phyloP scores from a whole-genome alignment of 169 alveolate species.

The Condylostoma magnum region DNA sequence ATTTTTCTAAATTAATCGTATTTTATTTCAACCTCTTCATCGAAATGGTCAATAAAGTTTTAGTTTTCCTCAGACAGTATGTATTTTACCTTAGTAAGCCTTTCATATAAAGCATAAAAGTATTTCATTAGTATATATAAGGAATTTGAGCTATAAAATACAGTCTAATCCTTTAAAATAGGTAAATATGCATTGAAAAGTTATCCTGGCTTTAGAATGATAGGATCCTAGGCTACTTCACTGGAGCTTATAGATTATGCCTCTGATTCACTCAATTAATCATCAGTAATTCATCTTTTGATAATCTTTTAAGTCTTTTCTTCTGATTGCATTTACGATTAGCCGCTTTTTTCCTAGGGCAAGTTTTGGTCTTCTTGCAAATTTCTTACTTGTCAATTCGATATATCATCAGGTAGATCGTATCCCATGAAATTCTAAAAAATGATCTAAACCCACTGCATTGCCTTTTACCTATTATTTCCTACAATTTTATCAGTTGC shows the following conservation, averaged over 20 bases:
- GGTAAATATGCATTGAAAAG: slow-evolving; percentile 30
- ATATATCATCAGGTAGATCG: slow-evolving; percentile 10
- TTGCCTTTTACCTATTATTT: background rate
- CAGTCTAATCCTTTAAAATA: slow-evolving; percentile 11
- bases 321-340: background rate
- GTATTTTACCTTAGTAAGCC: slow-evolving; percentile 53
- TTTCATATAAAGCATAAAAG: slow-evolving; percentile 62
- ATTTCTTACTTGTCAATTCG: background rate
- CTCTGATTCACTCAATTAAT: background rate
- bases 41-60: background rate
- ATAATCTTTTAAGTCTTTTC: background rate
- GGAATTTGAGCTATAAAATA: slow-evolving; percentile 26
- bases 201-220: background rate
- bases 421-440: background rate
- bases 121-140: slow-evolving; percentile 50
- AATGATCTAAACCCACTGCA: background rate
- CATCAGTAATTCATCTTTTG: background rate
- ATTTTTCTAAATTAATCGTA: slow-evolving; percentile 2
- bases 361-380: background rate
- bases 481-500: slow-evolving; percentile 12
- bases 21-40: background rate
- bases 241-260: background rate
- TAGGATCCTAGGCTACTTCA: slow-evolving; percentile 17
- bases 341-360: background rate
- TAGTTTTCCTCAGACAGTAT: slow-evolving; percentile 31